Conservation (phyloP, 305 asterid genomes). For the Ilex paraguariensis region DNA sequence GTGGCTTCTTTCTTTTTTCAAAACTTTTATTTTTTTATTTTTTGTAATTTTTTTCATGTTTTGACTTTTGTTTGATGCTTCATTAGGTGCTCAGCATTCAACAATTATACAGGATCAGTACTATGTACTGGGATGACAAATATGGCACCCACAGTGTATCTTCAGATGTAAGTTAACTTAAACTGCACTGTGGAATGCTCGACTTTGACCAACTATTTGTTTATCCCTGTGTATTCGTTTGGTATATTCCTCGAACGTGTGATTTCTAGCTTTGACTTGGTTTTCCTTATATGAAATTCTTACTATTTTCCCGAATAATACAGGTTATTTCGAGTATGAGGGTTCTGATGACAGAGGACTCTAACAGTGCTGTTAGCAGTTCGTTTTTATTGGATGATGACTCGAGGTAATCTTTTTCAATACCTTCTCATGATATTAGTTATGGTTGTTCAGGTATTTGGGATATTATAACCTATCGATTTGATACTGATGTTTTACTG, state of each 20-base stretch:
- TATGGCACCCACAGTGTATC: slow-evolving; percentile 98
- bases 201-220: neutral
- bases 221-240: slow-evolving; percentile 11
- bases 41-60: slow-evolving; percentile 5
- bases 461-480: neutral
- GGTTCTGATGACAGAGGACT: slow-evolving; percentile 87
- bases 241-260: slow-evolving; percentile 4
- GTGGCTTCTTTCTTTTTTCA: slow-evolving; percentile 4
- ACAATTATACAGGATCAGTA: slow-evolving; percentile 92
- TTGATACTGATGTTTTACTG: no score
- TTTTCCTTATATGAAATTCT: neutral
- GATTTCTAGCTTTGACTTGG: neutral
- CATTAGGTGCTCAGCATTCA: slow-evolving; percentile 96
- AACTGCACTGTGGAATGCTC: neutral
- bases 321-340: slow-evolving; percentile 94
- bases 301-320: slow-evolving; percentile 11
- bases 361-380: slow-evolving; percentile 86
- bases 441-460: neutral
- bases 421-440: neutral
- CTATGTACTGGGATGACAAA: slow-evolving; percentile 99
- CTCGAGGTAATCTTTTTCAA: slow-evolving; percentile 53
- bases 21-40: slow-evolving; percentile 4
- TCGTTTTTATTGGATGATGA: slow-evolving; percentile 95
- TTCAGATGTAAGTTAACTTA: slow-evolving; percentile 64
- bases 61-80: slow-evolving; percentile 9